Conservation (phyloP, 441 rosid genomes). For the Hura crepitans region DNA sequence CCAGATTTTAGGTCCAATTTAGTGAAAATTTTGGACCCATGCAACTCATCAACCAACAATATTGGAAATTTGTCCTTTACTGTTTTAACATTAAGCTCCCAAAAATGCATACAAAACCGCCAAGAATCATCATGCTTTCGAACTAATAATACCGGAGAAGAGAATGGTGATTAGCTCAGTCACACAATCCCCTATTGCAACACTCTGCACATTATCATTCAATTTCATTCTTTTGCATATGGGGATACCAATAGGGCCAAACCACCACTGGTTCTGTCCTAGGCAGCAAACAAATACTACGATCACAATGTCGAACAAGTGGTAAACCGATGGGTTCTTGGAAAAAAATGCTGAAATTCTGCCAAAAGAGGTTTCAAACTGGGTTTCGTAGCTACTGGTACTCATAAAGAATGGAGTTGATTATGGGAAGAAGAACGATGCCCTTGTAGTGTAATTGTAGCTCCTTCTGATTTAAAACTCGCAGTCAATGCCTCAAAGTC, state of each 20-base stretch:
- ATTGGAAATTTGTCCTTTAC: too few species aligned
- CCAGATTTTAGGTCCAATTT: not conserved
- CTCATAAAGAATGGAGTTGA: too few species aligned
- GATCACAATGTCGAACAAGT: not conserved
- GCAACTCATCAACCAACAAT: too few species aligned
- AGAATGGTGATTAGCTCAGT: not conserved
- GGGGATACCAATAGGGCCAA: not conserved
- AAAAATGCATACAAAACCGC: not conserved
- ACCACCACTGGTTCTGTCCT: not conserved
- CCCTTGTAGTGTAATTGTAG: rapidly evolving
- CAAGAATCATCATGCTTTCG: not conserved
- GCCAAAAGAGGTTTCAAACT: too few species aligned
- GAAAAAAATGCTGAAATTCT: too few species aligned
- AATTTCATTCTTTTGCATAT: not conserved
- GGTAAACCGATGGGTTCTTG: too few species aligned
- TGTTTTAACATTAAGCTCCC: too few species aligned
- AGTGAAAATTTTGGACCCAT: not conserved
- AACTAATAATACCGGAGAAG: not conserved
- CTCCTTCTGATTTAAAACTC: not conserved
- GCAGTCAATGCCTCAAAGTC: not conserved
- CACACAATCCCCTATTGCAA: not conserved
- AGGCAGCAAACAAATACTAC: not conserved
- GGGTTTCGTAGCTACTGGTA: rapidly evolving
- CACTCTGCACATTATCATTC: not conserved
- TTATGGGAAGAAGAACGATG: too few species aligned